Evolutionary conservation across 164 flowering plant genomes (phyloP).

Genomic region (Chloranthus sessilifolius): DNA sequence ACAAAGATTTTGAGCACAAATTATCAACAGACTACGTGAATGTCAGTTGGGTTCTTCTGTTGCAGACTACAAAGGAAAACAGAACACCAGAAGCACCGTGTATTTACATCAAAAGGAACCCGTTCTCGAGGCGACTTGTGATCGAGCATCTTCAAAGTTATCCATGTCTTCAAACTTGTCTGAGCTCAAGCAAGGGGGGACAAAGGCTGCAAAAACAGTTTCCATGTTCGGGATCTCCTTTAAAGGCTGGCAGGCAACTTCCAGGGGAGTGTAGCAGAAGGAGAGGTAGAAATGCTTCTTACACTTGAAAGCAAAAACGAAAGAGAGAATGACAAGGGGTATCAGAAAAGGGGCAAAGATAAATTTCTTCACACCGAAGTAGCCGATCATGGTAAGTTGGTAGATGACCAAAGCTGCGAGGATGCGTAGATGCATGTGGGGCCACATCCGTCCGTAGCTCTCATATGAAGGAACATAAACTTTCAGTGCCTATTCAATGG

Average conservation of each 20-base stretch:
- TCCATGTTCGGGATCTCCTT: constrained; percentile 70
- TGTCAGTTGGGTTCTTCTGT: background rate
- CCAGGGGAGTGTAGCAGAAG: constrained; percentile 59
- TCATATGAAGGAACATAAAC: constrained; percentile 89
- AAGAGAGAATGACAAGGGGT: constrained; percentile 56
- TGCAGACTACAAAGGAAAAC: background rate
- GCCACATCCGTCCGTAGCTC: constrained; percentile 97
- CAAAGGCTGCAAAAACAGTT: constrained; percentile 44
- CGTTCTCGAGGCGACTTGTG: constrained; percentile 19
- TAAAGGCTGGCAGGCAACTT: constrained; percentile 37
- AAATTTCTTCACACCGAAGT: constrained; percentile 52
- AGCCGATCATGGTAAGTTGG: constrained; percentile 82
- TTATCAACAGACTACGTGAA: background rate
- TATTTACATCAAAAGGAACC: constrained; percentile 22
- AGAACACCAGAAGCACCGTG: too few relatives aligned
- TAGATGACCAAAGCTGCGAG: constrained; percentile 59
- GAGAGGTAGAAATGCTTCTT: constrained; percentile 50
- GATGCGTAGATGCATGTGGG: constrained; percentile 68
- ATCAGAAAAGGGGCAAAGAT: constrained; percentile 31
- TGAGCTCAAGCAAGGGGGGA: constrained; percentile 64
- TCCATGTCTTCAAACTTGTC: constrained; percentile 54
- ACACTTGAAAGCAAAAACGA: constrained; percentile 53
- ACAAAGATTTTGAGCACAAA: background rate
- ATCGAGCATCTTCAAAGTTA: constrained; percentile 47
- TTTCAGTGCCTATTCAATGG: constrained; percentile 61